Percentiles rank a stretch among this genome's conserved stretches.
Conservation (phyloP, 257 asterid species). For the Solanum appendiculatum region DNA sequence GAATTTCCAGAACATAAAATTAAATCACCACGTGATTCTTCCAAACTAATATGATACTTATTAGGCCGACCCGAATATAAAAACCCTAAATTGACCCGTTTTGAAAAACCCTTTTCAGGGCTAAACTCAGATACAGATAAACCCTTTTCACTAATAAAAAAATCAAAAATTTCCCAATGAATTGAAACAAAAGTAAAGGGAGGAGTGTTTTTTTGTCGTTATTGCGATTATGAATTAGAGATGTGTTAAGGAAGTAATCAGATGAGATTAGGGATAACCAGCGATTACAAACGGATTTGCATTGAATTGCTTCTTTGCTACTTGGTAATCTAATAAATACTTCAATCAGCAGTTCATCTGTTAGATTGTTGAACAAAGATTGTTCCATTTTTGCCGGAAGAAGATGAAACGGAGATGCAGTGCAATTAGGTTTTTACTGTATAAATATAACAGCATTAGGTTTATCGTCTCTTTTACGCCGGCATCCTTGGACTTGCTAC, state of each 20-base stretch:
- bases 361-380: not conserved
- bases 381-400: not conserved
- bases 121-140: not conserved
- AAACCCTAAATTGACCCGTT: not conserved
- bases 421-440: too few species aligned
- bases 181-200: not conserved
- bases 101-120: not conserved
- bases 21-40: not conserved
- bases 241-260: not conserved
- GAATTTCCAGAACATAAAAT: not conserved
- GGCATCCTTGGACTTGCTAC: too few species aligned
- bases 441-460: too few species aligned
- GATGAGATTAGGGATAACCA: not conserved
- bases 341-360: not conserved
- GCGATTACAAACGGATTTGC: not conserved
- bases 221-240: not conserved
- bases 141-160: not conserved
- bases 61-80: not conserved
- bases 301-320: not conserved
- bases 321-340: not conserved
- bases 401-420: not conserved
- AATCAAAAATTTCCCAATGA: not conserved
- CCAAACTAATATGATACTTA: not conserved
- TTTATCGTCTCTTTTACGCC: too few species aligned
- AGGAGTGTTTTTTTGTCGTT: not conserved